Percentiles rank a stretch among this genome's conserved stretches.
Evolutionary conservation across 176 grass and related monocot genomes (phyloP).

Genomic region (Pontederia paniculata): DNA sequence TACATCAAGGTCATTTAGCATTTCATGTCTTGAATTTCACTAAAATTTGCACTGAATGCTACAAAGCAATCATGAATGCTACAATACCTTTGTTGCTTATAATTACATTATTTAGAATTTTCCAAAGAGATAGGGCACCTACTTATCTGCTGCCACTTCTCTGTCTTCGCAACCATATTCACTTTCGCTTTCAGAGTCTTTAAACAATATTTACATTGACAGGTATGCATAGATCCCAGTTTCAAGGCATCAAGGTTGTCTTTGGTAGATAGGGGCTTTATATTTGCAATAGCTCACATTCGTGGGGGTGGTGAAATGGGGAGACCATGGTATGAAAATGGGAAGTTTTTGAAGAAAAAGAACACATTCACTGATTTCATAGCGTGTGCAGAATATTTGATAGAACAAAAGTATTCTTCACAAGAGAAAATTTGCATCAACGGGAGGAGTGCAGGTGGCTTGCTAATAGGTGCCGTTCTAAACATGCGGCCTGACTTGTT

Average conservation of each 20-base stretch:
- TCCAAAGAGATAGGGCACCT: neutral
- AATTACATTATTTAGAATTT: too few relatives aligned
- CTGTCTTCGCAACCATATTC: neutral
- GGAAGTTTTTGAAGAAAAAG: slow-evolving; percentile 69
- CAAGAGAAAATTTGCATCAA: slow-evolving; percentile 74
- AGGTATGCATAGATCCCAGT: slow-evolving; percentile 65
- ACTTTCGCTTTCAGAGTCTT: neutral
- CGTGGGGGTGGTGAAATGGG: slow-evolving; percentile 95
- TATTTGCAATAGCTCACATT: slow-evolving; percentile 79
- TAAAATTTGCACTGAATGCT: too few relatives aligned
- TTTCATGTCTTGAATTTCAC: too few relatives aligned
- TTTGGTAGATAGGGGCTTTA: slow-evolving; percentile 69
- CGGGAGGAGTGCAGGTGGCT: slow-evolving; percentile 81
- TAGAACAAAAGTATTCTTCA: slow-evolving; percentile 59
- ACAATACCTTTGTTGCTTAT: too few relatives aligned
- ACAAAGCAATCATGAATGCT: too few relatives aligned
- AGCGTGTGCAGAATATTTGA: slow-evolving; percentile 66
- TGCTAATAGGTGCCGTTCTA: slow-evolving; percentile 60
- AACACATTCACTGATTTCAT: slow-evolving; percentile 99
- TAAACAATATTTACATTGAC: slow-evolving; percentile 7
- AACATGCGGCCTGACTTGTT: slow-evolving; percentile 96
- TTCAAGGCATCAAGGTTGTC: slow-evolving; percentile 59
- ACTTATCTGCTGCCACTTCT: too few relatives aligned
- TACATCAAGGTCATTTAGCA: too few relatives aligned
- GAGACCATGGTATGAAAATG: slow-evolving; percentile 82